A percentile compares a stretch with the other conserved stretches of the same genome.
Evolutionary conservation across 1,284 basidiomycete genomes (phyloP).

Genomic region (Omphalotus olearius): DNA sequence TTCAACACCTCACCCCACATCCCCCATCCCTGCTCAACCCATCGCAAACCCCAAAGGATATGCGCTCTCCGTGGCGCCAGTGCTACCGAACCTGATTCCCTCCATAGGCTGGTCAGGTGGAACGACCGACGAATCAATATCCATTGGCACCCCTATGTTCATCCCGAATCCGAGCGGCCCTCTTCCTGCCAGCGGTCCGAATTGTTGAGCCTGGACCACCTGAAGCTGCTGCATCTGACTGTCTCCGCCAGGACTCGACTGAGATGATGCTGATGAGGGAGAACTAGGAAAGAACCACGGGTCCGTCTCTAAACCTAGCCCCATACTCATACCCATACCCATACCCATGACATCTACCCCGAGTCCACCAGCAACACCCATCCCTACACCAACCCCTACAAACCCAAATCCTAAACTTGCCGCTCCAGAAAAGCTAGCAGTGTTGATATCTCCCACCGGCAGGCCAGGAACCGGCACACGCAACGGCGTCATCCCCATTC

Average conservation of each 20-base stretch:
- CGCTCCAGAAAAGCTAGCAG: conserved; percentile 1
- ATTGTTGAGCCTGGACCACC: too few species aligned
- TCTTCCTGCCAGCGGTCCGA: too few species aligned
- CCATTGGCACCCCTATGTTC: not conserved
- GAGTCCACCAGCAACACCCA: not conserved
- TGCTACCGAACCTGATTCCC: not conserved
- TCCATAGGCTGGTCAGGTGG: conserved; percentile 3
- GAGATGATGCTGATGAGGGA: not conserved
- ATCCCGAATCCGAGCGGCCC: not conserved
- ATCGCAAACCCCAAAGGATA: conserved; percentile 8
- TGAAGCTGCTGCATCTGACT: too few species aligned
- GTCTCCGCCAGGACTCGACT: not conserved
- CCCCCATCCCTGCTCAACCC: not conserved
- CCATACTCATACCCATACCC: conserved; percentile 6
- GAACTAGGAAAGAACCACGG: conserved; percentile 7
- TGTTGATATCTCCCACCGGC: not conserved
- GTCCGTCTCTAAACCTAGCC: conserved; percentile 3
- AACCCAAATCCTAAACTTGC: conserved; percentile 1
- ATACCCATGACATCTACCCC: conserved; percentile 1
- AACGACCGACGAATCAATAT: not conserved
- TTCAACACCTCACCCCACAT: too few species aligned
- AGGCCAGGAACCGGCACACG: conserved; percentile 1
- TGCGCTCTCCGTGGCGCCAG: conserved; percentile 5
- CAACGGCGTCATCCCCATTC: not conserved
- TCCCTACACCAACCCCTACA: conserved; percentile 7